Conservation (phyloP, 768 basidiomycete species). For the Erythrobasidium yunnanense region DNA sequence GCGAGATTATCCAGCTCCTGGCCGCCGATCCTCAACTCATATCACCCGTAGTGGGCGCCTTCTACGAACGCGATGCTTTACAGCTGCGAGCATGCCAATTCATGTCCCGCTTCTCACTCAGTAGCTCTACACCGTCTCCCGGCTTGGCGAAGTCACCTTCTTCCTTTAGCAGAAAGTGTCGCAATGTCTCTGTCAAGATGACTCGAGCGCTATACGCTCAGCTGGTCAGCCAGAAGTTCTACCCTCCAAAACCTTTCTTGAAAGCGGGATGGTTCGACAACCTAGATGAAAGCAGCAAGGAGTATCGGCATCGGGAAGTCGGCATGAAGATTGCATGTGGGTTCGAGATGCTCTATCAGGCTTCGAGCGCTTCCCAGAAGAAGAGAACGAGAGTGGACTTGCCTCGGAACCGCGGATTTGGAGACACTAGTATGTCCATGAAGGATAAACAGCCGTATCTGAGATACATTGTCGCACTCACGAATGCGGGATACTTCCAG, state of each 20-base stretch:
- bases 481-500: constrained; percentile 62
- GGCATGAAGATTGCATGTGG: constrained; percentile 96
- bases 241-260: constrained; percentile 75
- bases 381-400: neutral
- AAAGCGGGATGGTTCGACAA: constrained; percentile 44
- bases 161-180: neutral
- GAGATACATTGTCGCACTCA: constrained; percentile 59
- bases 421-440: neutral
- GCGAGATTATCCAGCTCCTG: constrained; percentile 66
- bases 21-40: constrained; percentile 55
- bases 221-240: constrained; percentile 78
- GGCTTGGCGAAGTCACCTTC: neutral
- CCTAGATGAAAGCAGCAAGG: constrained; percentile 46
- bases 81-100: neutral
- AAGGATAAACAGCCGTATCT: constrained; percentile 36
- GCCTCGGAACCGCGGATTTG: neutral
- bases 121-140: no score
- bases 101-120: neutral
- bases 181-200: constrained; percentile 47
- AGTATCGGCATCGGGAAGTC: constrained; percentile 68
- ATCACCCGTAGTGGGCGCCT: constrained; percentile 78
- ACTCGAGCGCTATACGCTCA: constrained; percentile 92
- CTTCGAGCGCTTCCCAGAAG: neutral
- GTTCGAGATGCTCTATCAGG: constrained; percentile 87
- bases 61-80: constrained; percentile 85